A percentile compares a stretch with the other conserved stretches of the same genome.
Evolutionary conservation across 305 asterid genomes (phyloP).

Genomic region (Andrographis paniculata): DNA sequence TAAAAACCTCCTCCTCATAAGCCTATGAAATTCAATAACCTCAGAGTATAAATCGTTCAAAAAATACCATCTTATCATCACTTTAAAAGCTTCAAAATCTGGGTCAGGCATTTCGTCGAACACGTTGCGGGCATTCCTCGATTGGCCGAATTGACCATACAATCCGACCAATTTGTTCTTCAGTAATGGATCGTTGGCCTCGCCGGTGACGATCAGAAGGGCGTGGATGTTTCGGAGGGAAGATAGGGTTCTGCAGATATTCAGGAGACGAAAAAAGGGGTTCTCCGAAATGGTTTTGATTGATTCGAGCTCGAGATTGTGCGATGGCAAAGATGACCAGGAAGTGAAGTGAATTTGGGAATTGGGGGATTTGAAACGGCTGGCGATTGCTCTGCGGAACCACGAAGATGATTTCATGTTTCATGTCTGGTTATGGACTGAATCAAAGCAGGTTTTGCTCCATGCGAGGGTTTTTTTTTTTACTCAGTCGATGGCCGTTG

Average conservation of each 20-base stretch:
- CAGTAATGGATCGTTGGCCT: slow-evolving; percentile 20
- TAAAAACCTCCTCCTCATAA: slow-evolving; percentile 24
- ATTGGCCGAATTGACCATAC: slow-evolving; percentile 36
- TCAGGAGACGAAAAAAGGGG: slow-evolving; percentile 30
- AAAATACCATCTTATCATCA: slow-evolving; percentile 66
- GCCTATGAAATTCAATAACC: slow-evolving; percentile 32
- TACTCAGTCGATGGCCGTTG: background rate
- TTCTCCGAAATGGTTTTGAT: slow-evolving; percentile 30
- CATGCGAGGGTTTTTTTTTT: background rate
- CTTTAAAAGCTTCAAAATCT: slow-evolving; percentile 33
- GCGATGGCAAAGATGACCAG: slow-evolving; percentile 18
- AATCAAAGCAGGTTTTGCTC: background rate
- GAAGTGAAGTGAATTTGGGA: slow-evolving; percentile 18
- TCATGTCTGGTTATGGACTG: slow-evolving; percentile 10
- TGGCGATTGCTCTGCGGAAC: slow-evolving; percentile 11
- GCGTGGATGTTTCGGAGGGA: slow-evolving; percentile 38
- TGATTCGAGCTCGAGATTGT: slow-evolving; percentile 22
- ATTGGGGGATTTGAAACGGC: slow-evolving; percentile 8
- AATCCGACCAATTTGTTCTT: slow-evolving; percentile 28
- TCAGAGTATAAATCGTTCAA: slow-evolving; percentile 33
- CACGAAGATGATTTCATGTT: slow-evolving; percentile 20
- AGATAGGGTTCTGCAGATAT: slow-evolving; percentile 33
- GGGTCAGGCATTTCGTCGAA: slow-evolving; percentile 54
- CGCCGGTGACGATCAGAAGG: slow-evolving; percentile 34
- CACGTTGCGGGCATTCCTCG: slow-evolving; percentile 35